These are phyloP conservation scores for Aphanomyces stellatus DNA, from an alignment of 352 stramenopile species.

Conservation along the genomic window DNA sequence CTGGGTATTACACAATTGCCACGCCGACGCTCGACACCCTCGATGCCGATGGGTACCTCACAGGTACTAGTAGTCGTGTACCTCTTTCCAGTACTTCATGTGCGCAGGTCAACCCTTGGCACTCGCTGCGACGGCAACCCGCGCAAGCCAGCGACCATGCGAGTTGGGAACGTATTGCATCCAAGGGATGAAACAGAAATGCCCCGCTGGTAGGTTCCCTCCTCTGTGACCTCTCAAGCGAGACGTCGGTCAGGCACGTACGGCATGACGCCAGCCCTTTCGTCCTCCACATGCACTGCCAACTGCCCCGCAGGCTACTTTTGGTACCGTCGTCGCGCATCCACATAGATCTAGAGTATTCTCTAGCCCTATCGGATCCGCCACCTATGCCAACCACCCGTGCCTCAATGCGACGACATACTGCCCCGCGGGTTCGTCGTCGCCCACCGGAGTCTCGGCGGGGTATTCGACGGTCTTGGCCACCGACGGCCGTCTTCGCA, in stretches of 20 bases:
- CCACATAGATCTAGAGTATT: neutral
- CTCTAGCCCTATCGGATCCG: constrained; percentile 36
- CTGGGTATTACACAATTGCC: constrained; percentile 52
- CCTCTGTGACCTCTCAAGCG: neutral
- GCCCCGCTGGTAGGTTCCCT: constrained; percentile 8
- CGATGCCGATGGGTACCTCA: neutral
- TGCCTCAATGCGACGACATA: constrained; percentile 34
- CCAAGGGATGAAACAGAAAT: constrained; percentile 41
- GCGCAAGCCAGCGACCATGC: constrained; percentile 36
- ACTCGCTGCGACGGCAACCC: constrained; percentile 25
- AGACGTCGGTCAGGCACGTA: constrained; percentile 31
- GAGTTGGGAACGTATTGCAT: constrained; percentile 51
- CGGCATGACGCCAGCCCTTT: constrained; percentile 29
- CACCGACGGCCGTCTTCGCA: constrained; percentile 26
- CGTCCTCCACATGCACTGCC: constrained; percentile 37
- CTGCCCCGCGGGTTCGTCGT: constrained; percentile 36
- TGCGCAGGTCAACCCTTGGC: neutral
- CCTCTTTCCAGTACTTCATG: too few species aligned
- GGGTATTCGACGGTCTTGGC: constrained; percentile 43
- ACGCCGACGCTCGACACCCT: neutral
- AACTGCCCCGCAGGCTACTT: constrained; percentile 56
- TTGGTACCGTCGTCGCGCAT: constrained; percentile 32
- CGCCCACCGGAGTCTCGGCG: constrained; percentile 27
- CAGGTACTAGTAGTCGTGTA: too few species aligned
- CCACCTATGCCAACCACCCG: constrained; percentile 28